A percentile compares a stretch with the other conserved stretches of the same genome.
These are phyloP conservation scores for Cenococcum geophilum DNA, from an alignment of 495 filamentous ascomycete genomes.

Conservation along the genomic window DNA sequence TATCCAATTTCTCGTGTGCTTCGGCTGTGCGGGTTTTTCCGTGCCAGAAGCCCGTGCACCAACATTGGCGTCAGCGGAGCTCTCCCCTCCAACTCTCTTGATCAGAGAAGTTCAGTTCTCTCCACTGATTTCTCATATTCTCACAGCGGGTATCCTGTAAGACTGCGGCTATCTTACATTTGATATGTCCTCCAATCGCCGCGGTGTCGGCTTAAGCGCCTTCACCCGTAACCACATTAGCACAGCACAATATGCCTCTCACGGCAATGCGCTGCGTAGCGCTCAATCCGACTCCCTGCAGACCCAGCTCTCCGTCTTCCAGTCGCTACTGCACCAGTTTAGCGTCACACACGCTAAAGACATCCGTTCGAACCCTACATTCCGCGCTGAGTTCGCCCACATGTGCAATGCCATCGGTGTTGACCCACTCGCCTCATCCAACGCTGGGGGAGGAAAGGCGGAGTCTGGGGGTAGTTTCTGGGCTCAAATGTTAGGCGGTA, in stretches of 20 bases:
- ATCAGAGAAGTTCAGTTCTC: not conserved
- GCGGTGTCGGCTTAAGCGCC: constrained; percentile 82
- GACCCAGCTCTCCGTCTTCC: constrained; percentile 93
- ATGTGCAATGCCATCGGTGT: constrained; percentile 98
- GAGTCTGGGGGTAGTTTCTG: constrained; percentile 58
- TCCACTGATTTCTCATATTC: no score
- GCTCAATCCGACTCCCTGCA: constrained; percentile 74
- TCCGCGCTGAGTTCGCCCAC: constrained; percentile 93
- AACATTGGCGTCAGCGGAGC: not conserved
- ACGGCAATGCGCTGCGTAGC: constrained; percentile 76
- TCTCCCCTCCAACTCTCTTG: not conserved
- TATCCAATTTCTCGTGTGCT: not conserved
- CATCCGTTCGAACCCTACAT: constrained; percentile 89
- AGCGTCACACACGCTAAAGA: constrained; percentile 89
- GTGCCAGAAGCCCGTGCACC: not conserved
- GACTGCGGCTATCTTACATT: not conserved
- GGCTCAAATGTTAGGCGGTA: constrained; percentile 84
- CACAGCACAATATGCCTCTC: constrained; percentile 76
- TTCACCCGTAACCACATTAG: constrained; percentile 78
- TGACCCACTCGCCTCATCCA: constrained; percentile 73
- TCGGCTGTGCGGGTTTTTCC: not conserved
- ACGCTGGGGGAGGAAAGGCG: constrained; percentile 43
- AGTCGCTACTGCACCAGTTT: constrained; percentile 86
- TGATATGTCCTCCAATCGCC: constrained; percentile 23
- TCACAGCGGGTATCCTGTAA: no score